Conservation (phyloP, 176 grass and related monocot genomes). For the Ensete glaucum region DNA sequence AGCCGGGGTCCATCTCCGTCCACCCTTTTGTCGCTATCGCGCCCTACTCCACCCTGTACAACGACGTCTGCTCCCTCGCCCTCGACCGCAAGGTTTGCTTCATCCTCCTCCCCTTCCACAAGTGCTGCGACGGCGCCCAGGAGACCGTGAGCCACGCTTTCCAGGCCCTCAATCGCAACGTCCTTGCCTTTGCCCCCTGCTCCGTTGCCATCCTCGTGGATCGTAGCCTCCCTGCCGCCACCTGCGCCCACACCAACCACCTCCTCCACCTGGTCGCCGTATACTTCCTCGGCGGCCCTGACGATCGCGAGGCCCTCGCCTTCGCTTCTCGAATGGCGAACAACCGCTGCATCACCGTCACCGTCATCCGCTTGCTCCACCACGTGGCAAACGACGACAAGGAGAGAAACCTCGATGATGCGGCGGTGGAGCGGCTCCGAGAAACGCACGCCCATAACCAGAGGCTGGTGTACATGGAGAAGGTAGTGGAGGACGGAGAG, state of each 20-base stretch:
- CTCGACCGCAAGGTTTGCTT: constrained; percentile 50
- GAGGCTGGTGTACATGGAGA: constrained; percentile 17
- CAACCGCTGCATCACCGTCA: constrained; percentile 21
- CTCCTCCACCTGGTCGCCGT: constrained; percentile 41
- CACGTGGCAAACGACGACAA: constrained; percentile 15
- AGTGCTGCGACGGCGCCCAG: constrained; percentile 34
- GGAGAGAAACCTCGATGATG: constrained; percentile 1
- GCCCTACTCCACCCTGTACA: constrained; percentile 49
- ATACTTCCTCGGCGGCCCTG: constrained; percentile 62
- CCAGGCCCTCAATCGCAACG: constrained; percentile 41
- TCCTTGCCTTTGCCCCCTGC: constrained; percentile 58
- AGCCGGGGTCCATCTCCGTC: constrained; percentile 28
- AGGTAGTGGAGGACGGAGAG: constrained; percentile 23
- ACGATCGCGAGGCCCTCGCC: constrained; percentile 60
- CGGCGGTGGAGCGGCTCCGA: background rate
- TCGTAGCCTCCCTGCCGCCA: constrained; percentile 38
- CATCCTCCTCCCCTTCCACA: constrained; percentile 76
- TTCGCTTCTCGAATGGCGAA: constrained; percentile 30
- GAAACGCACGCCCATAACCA: background rate
- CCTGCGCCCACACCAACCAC: constrained; percentile 47
- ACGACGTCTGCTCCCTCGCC: constrained; percentile 69
- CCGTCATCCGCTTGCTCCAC: constrained; percentile 45
- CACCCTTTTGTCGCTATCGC: constrained; percentile 47
- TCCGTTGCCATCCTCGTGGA: constrained; percentile 78
- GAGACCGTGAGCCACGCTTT: constrained; percentile 37